Conservation (phyloP, 2,329 filamentous ascomycete species). For the Ophiostoma novo-ulmi region DNA sequence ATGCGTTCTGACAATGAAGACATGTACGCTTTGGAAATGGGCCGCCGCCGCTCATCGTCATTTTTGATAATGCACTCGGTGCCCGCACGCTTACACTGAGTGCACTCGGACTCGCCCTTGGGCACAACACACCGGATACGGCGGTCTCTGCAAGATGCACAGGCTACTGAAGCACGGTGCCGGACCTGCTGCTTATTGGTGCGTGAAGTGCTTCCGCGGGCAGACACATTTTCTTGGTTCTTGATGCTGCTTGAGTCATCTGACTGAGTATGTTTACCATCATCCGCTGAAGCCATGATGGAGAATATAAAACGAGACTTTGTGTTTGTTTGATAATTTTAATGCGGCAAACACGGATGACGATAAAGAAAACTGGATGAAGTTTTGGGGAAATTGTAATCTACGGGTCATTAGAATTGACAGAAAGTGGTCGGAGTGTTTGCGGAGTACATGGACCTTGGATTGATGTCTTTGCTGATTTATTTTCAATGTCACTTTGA, state of each 20-base stretch:
- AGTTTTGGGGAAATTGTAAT: not conserved
- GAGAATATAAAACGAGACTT: not conserved
- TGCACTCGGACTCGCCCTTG: conserved; percentile 46
- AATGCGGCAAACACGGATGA: not conserved
- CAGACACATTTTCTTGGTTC: conserved; percentile 37
- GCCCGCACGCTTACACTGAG: conserved; percentile 48
- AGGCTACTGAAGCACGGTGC: conserved; percentile 51
- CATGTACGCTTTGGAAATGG: conserved; percentile 55
- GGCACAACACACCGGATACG: conserved; percentile 50
- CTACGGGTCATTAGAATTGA: not conserved
- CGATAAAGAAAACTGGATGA: not conserved
- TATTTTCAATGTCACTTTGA: not conserved
- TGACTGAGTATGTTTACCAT: conserved; percentile 21
- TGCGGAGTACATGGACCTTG: not conserved
- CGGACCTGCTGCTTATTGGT: conserved; percentile 35
- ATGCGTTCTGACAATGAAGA: conserved; percentile 52
- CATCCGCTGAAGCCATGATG: conserved; percentile 22
- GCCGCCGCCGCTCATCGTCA: conserved; percentile 53
- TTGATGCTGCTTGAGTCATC: conserved; percentile 30
- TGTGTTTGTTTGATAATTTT: not conserved
- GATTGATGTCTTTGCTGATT: not conserved
- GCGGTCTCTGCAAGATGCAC: conserved; percentile 48
- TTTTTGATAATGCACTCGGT: conserved; percentile 53
- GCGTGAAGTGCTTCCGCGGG: conserved; percentile 29
- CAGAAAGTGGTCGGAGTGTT: not conserved